These are phyloP conservation scores for Coffea eugenioides DNA, from an alignment of 257 asterid species.

Conservation along the genomic window DNA sequence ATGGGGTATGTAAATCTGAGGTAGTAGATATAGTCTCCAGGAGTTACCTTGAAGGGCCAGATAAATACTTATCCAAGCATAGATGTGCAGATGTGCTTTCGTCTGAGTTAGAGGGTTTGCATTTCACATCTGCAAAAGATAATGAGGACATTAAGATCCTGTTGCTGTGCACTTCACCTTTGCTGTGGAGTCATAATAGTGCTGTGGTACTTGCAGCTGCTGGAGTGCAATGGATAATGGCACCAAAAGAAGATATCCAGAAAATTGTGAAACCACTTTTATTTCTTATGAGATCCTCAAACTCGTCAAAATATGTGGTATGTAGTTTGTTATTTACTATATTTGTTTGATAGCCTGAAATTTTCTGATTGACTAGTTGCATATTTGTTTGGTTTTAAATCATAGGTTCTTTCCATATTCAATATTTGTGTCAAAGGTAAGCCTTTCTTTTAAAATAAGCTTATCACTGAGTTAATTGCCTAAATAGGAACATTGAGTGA, in stretches of 20 bases:
- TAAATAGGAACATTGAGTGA: neutral
- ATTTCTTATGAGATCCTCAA: constrained; percentile 89
- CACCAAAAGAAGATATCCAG: constrained; percentile 65
- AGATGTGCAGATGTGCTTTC: constrained; percentile 43
- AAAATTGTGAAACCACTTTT: constrained; percentile 86
- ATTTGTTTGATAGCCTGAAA: constrained; percentile 1
- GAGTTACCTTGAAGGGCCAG: constrained; percentile 97
- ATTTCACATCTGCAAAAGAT: constrained; percentile 67
- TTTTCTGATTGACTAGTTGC: neutral
- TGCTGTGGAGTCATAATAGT: constrained; percentile 86
- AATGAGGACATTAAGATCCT: constrained; percentile 79
- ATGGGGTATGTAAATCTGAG: constrained; percentile 44
- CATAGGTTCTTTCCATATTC: neutral
- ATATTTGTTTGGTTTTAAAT: neutral
- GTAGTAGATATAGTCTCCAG: constrained; percentile 60
- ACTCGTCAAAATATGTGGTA: constrained; percentile 93
- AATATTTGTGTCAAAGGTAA: neutral
- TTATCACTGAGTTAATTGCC: neutral
- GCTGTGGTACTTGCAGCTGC: constrained; percentile 99
- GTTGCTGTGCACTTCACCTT: constrained; percentile 83
- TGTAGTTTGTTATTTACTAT: constrained; percentile 13
- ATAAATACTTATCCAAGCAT: constrained; percentile 68
- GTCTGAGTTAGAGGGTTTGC: constrained; percentile 43
- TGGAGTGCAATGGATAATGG: constrained; percentile 99
- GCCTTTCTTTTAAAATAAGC: neutral